Conservation (phyloP, 257 asterid genomes). For the Lycium ferocissimum region DNA sequence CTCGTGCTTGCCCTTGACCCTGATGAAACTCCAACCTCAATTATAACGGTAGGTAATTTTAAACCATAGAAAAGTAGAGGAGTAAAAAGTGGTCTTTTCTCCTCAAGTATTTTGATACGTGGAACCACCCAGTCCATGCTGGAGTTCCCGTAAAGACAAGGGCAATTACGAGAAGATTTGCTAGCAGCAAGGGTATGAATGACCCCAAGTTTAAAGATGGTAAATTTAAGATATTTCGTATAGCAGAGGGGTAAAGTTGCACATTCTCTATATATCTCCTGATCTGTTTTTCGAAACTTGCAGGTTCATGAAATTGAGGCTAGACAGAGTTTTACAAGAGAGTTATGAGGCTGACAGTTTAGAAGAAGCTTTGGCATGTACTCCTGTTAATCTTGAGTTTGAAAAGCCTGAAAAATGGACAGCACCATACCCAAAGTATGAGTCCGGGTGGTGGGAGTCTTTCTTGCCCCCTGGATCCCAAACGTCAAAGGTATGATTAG, state of each 20-base stretch:
- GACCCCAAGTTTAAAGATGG: neutral
- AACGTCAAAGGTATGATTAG: constrained; percentile 57
- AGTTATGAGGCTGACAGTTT: constrained; percentile 72
- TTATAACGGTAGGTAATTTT: neutral
- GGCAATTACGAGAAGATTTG: neutral
- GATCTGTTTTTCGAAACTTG: neutral
- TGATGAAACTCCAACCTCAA: neutral
- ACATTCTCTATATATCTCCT: neutral
- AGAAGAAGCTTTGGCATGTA: constrained; percentile 85
- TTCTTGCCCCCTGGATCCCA: constrained; percentile 63
- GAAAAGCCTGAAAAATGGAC: constrained; percentile 84
- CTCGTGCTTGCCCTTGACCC: neutral
- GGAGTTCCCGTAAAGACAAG: neutral
- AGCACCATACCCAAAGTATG: constrained; percentile 88
- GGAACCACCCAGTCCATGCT: neutral
- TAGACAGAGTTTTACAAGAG: constrained; percentile 85
- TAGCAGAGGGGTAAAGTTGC: neutral
- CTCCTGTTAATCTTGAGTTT: constrained; percentile 64
- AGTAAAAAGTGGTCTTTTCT: neutral
- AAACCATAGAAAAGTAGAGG: neutral
- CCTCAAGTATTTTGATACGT: neutral
- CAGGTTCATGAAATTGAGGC: constrained; percentile 90
- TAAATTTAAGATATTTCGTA: neutral
- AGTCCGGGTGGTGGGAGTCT: constrained; percentile 90
- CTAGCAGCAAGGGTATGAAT: neutral